These are phyloP conservation scores for Colletotrichum tanaceti DNA, from an alignment of 2,329 filamentous ascomycete species.

Conservation along the genomic window DNA sequence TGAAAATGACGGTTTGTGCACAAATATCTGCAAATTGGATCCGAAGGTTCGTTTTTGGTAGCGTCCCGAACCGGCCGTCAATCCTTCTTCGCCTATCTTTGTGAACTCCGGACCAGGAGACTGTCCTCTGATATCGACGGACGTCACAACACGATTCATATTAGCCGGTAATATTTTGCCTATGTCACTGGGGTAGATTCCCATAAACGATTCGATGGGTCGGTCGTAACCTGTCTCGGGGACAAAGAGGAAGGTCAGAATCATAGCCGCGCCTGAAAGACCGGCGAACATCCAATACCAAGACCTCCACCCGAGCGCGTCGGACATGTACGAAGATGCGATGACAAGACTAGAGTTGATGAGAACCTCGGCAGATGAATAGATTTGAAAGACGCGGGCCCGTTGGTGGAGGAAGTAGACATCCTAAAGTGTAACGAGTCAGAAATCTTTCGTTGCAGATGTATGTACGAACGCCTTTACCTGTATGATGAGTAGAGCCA, in stretches of 20 bases:
- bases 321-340: constrained; percentile 31
- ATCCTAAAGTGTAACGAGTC: constrained; percentile 11
- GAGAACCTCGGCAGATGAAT: constrained; percentile 26
- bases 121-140: neutral
- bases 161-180: constrained; percentile 15
- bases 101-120: constrained; percentile 14
- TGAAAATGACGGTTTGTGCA: constrained; percentile 12
- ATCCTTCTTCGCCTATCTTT: neutral
- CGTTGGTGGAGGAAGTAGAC: constrained; percentile 36
- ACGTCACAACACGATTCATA: neutral
- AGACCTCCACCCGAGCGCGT: constrained; percentile 24
- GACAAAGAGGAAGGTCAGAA: constrained; percentile 31
- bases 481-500: constrained; percentile 31
- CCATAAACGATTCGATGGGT: constrained; percentile 28
- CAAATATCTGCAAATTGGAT: constrained; percentile 27
- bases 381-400: constrained; percentile 28
- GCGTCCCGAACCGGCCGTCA: neutral
- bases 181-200: constrained; percentile 11
- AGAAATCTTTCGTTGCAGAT: neutral
- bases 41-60: constrained; percentile 25
- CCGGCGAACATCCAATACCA: constrained; percentile 36
- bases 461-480: neutral
- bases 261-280: constrained; percentile 25
- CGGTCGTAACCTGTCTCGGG: constrained; percentile 37
- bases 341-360: constrained; percentile 31